Evolutionary conservation across 495 filamentous ascomycete species (phyloP), one percentile per base, ranked within the genome.

Genomic region (Cetradonia linearis): DNA sequence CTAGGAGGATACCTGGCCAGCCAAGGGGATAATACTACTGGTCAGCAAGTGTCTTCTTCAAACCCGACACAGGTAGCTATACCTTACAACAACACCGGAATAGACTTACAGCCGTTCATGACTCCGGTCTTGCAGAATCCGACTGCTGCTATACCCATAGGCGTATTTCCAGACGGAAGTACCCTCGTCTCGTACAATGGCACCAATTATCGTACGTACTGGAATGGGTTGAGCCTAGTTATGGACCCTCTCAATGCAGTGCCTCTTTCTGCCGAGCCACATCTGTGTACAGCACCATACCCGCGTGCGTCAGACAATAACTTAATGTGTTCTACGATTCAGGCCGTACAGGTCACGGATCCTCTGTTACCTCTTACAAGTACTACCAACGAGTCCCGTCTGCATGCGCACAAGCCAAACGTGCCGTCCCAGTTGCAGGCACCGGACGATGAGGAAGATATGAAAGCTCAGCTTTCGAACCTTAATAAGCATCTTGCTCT

Each of bases 401-500:
- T 55, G 10, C 2, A 50, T 18, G n/a, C 14, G 16, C 53, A 9
- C n/a, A 62, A 16, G 31, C 49, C 2, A 56, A 50, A 54, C 27
- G 50, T 14, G 18, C 55, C 10, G 37, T 58, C 42, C 56, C 55
- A 34, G 62, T 54, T 44, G 63, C 67, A 70, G 20, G 64, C 69
- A 30, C 62, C 63, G 38, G 60, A 28, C n/a, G 18, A 25, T 23
- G 28, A 60, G n/a, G 53, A 52, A 25, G 11, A 25, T 34, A 48
- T 76, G 46, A 69, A 68, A 13, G 55, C 62, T 1, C 62, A 75
- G 36, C 69, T 77, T 4, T 66, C 65, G 1, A 69, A 64, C 16
- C 62, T 77, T 14, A 73, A 77, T 47, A 69, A 71, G 55, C 66
- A 76, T 40, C 72, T 72, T 60, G 74, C 74, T 10, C 57, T 77